Conservation (phyloP, 106 monocot species). For the Gastrodia elata region DNA sequence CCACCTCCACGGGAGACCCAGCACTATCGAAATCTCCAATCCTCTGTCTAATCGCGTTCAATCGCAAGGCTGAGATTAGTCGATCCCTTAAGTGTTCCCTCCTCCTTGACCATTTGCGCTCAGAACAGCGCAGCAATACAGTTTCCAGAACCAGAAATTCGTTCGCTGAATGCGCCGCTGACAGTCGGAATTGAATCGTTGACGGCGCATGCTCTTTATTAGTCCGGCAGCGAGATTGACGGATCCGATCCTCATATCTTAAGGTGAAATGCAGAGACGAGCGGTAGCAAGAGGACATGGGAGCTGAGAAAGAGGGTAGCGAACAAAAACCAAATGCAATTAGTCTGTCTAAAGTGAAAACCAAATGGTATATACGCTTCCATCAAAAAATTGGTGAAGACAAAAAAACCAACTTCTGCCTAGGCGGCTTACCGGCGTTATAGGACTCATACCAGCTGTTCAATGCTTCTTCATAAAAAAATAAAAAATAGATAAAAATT, state of each 20-base stretch:
- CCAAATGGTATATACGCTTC: too few relatives aligned
- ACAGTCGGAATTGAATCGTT: background rate
- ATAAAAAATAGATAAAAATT: too few relatives aligned
- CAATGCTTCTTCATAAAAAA: too few relatives aligned
- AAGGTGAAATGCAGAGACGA: background rate
- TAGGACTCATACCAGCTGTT: too few relatives aligned
- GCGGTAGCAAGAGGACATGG: background rate
- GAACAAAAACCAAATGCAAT: too few relatives aligned
- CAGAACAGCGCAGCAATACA: background rate
- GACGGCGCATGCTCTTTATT: background rate
- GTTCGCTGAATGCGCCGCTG: background rate
- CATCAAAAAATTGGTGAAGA: too few relatives aligned
- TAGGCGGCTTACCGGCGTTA: too few relatives aligned
- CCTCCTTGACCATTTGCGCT: background rate
- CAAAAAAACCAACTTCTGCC: too few relatives aligned
- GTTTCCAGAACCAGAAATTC: background rate
- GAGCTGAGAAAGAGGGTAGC: background rate
- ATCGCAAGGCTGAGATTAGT: constrained; percentile 9
- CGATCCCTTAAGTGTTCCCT: background rate
- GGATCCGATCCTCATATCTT: background rate
- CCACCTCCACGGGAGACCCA: constrained; percentile 10
- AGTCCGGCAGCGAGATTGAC: background rate
- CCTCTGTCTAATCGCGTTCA: constrained; percentile 25
- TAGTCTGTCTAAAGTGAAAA: too few relatives aligned
- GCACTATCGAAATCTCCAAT: constrained; percentile 18